Conservation (phyloP, 805 yeast species). For the Zygosaccharomyces rouxii region DNA sequence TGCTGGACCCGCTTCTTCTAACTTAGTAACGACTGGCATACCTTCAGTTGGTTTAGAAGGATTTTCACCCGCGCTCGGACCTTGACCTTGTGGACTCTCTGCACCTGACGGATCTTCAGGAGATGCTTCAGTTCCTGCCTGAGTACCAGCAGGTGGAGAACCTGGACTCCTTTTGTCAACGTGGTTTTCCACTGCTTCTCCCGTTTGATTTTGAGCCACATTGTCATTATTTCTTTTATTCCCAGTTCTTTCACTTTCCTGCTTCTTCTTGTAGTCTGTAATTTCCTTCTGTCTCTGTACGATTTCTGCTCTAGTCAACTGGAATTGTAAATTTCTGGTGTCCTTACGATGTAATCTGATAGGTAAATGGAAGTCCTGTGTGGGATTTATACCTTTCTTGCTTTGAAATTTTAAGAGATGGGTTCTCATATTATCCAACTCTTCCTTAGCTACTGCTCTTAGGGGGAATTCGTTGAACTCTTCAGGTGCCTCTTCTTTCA, state of each 20-base stretch:
- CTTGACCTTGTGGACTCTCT: not conserved
- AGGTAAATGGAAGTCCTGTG: constrained; percentile 69
- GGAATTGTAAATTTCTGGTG: constrained; percentile 86
- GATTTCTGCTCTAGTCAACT: constrained; percentile 70
- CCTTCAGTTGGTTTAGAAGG: constrained; percentile 2
- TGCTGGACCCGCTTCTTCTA: constrained; percentile 38
- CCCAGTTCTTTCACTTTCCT: constrained; percentile 36
- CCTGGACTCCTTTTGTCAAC: constrained; percentile 6
- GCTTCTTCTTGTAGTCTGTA: constrained; percentile 34
- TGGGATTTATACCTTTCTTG: constrained; percentile 66
- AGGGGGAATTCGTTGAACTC: constrained; percentile 43
- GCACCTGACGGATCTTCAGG: not conserved
- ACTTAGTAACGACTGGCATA: constrained; percentile 25
- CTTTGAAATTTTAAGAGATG: constrained; percentile 81
- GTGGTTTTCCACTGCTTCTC: constrained; percentile 16
- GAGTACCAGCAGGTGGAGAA: constrained; percentile 6
- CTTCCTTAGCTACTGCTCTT: constrained; percentile 68
- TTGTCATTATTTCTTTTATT: constrained; percentile 12
- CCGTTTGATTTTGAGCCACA: constrained; percentile 4
- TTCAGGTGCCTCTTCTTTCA: constrained; percentile 26
- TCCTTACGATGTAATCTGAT: constrained; percentile 88
- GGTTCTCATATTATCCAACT: constrained; percentile 64
- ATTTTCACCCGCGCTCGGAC: not conserved
- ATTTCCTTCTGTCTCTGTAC: constrained; percentile 56
- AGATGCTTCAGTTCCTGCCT: not conserved